phyloP scores from a whole-genome alignment of 257 asterid genomes.

The Solanum sejunctum region DNA sequence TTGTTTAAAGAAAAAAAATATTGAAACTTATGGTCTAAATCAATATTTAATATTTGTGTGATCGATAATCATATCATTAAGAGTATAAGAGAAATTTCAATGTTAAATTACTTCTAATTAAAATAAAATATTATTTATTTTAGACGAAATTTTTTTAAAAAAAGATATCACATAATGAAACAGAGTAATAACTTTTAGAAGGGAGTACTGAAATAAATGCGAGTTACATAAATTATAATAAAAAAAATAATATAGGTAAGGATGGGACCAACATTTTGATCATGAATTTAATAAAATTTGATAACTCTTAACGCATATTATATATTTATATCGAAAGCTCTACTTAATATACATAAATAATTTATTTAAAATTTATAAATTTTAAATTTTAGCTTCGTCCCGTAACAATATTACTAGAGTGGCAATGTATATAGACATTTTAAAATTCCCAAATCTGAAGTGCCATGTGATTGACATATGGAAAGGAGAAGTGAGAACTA shows the following conservation, averaged over 20 bases:
- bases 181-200: neutral
- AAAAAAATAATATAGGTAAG: neutral
- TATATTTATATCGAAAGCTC: neutral
- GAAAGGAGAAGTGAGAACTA: neutral
- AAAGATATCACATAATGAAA: too few relatives aligned
- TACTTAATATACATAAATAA: too few relatives aligned
- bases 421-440: neutral
- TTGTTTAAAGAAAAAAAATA: too few relatives aligned
- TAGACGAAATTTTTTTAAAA: too few relatives aligned
- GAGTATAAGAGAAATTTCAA: too few relatives aligned
- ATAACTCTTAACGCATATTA: too few relatives aligned
- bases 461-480: constrained; percentile 12
- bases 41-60: too few relatives aligned
- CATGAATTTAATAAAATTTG: neutral
- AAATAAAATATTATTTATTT: too few relatives aligned
- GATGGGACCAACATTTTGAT: neutral
- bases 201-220: rapidly evolving
- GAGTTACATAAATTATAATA: neutral
- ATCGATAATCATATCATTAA: too few relatives aligned
- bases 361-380: neutral
- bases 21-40: too few relatives aligned
- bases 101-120: too few relatives aligned
- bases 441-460: constrained; percentile 2
- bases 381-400: neutral
- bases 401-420: neutral